Conservation (phyloP, 2,329 filamentous ascomycete species). For the Fonsecaea multimorphosa region DNA sequence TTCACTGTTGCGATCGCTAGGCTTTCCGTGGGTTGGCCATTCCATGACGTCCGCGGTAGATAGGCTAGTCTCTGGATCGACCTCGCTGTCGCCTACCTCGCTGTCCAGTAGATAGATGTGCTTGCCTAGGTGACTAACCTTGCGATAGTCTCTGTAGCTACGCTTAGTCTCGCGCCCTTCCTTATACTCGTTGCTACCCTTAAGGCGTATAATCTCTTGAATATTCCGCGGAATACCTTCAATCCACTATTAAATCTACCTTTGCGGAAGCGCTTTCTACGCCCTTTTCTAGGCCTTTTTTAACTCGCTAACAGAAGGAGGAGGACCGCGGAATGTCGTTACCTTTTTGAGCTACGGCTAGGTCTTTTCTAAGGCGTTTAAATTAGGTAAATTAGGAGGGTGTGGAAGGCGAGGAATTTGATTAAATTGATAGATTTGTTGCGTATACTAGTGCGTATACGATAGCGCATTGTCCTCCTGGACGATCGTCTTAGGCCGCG, state of each 20-base stretch:
- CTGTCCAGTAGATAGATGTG: background rate
- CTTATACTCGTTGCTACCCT: constrained; percentile 39
- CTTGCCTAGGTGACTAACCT: constrained; percentile 5
- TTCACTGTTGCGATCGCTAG: background rate
- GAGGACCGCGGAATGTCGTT: constrained; percentile 30
- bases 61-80: background rate
- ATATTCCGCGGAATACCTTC: constrained; percentile 37
- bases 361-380: constrained; percentile 38
- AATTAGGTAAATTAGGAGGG: constrained; percentile 38
- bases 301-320: background rate
- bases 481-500: constrained; percentile 35
- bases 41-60: background rate
- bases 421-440: constrained; percentile 17
- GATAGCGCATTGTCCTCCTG: constrained; percentile 38
- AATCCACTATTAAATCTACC: constrained; percentile 37
- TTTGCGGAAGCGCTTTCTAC: background rate
- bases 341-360: constrained; percentile 38
- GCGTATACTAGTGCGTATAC: constrained; percentile 24
- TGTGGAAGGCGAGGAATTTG: constrained; percentile 27
- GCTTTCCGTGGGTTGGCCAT: background rate
- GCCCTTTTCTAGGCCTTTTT: background rate
- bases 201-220: constrained; percentile 36
- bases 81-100: background rate
- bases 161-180: constrained; percentile 21
- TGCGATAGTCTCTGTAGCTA: constrained; percentile 1